These are phyloP conservation scores for Spatholobus suberectus DNA, from an alignment of 306 rosid genomes.

Conservation along the genomic window DNA sequence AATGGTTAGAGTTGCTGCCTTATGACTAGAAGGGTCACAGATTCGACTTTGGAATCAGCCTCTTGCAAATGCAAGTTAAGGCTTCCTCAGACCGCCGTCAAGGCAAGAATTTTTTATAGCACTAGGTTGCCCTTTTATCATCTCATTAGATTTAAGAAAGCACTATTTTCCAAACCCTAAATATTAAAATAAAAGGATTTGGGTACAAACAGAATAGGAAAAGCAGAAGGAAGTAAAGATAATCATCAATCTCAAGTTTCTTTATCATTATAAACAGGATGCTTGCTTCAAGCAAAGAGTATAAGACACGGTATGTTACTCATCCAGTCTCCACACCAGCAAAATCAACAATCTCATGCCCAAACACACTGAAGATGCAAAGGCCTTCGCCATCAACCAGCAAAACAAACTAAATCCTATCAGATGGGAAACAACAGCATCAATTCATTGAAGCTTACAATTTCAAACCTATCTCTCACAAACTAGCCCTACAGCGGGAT, in stretches of 20 bases:
- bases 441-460: neutral
- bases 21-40: neutral
- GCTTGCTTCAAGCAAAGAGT: neutral
- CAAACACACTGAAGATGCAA: neutral
- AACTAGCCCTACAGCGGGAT: neutral
- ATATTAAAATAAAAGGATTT: neutral
- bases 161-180: neutral
- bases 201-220: neutral
- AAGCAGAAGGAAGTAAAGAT: neutral
- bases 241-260: neutral
- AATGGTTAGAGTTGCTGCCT: neutral
- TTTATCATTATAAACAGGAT: neutral
- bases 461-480: neutral
- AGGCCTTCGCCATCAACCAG: slow-evolving; percentile 18
- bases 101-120: no score
- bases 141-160: neutral
- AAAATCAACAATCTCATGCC: slow-evolving; percentile 25
- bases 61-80: no score
- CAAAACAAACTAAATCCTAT: slow-evolving; percentile 18
- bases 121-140: neutral
- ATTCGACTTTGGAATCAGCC: neutral
- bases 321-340: neutral
- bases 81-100: no score
- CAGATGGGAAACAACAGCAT: slow-evolving; percentile 3
- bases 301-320: neutral